Conservation (phyloP, 257 asterid species). For the Misopates orontium region DNA sequence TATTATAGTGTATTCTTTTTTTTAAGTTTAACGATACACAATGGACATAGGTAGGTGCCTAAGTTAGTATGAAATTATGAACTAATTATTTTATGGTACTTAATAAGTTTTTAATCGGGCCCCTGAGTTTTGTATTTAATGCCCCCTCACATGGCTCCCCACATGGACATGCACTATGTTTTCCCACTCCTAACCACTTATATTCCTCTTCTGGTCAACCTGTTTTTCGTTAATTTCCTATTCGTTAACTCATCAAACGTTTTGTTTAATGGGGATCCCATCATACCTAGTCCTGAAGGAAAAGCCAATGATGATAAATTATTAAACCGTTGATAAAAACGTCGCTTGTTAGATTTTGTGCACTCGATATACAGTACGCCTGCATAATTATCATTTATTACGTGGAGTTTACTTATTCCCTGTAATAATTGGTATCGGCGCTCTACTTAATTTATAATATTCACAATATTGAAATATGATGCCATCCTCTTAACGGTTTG, state of each 20-base stretch:
- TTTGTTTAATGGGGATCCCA: not conserved
- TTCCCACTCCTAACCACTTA: conserved; percentile 12
- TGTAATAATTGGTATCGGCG: too few species aligned
- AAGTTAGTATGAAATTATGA: too few species aligned
- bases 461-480: too few species aligned
- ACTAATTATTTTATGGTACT: too few species aligned
- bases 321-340: not conserved
- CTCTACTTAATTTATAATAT: too few species aligned
- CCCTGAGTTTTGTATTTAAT: conserved; percentile 33
- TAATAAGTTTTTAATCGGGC: conserved; percentile 17
- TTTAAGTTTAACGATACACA: too few species aligned
- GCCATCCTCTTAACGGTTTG: too few species aligned
- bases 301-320: not conserved
- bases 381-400: too few species aligned
- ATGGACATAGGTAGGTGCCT: not conserved
- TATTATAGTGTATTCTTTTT: too few species aligned
- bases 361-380: not conserved
- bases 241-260: conserved; percentile 9
- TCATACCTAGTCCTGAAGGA: not conserved
- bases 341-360: conserved; percentile 20
- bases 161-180: conserved; percentile 33
- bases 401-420: too few species aligned
- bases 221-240: conserved; percentile 11
- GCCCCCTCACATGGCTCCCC: conserved; percentile 68
- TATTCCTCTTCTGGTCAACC: conserved; percentile 17